Evolutionary conservation across 2,329 filamentous ascomycete species (phyloP).

Genomic region (Fusarium hostae): DNA sequence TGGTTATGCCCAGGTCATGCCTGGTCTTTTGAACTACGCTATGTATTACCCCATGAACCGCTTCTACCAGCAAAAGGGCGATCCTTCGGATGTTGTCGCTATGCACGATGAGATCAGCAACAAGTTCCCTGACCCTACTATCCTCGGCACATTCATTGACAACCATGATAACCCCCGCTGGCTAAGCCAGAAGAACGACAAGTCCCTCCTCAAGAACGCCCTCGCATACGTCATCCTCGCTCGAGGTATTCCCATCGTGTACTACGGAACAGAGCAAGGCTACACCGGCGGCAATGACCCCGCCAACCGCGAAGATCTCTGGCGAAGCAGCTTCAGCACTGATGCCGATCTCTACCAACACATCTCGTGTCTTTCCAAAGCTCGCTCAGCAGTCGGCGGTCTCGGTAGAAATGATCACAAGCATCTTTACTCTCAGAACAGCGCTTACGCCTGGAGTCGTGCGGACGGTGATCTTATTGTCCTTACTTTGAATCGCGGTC

Average conservation of each 20-base stretch:
- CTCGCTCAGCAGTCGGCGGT: conserved; percentile 14
- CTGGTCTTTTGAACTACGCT: conserved; percentile 71
- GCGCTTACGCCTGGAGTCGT: conserved; percentile 30
- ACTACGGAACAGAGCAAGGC: conserved; percentile 74
- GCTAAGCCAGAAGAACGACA: conserved; percentile 61
- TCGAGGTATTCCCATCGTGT: conserved; percentile 72
- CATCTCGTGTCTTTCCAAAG: conserved; percentile 29
- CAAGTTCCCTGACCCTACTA: conserved; percentile 45
- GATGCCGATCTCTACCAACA: conserved; percentile 23
- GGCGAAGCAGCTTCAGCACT: conserved; percentile 61
- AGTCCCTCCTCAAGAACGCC: conserved; percentile 68
- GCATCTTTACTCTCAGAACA: conserved; percentile 16
- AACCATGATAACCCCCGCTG: conserved; percentile 70
- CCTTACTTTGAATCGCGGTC: conserved; percentile 19
- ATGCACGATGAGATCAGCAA: conserved; percentile 51
- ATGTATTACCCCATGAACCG: conserved; percentile 55
- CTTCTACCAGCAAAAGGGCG: conserved; percentile 53
- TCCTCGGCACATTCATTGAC: conserved; percentile 62
- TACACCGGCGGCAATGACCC: conserved; percentile 60
- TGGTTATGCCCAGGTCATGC: conserved; percentile 64
- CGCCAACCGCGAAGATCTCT: conserved; percentile 67
- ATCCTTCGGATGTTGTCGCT: conserved; percentile 53
- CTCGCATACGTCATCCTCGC: conserved; percentile 70
- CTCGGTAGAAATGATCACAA: conserved; percentile 21
- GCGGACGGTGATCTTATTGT: conserved; percentile 19